Evolutionary conservation across 306 rosid species (phyloP).

Genomic region (Inga leiocalycina): DNA sequence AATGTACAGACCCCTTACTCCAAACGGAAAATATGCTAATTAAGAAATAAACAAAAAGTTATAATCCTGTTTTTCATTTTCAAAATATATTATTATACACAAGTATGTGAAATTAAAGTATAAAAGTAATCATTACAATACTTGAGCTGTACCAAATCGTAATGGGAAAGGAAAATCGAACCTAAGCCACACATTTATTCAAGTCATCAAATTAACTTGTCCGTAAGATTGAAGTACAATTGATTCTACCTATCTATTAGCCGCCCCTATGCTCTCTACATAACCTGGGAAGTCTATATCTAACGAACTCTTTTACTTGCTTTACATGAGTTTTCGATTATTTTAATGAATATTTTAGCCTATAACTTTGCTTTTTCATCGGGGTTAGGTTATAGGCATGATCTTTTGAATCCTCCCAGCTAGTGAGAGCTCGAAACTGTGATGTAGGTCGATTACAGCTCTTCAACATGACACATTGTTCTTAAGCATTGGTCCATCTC

Average conservation of each 20-base stretch:
- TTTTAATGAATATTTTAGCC: slow-evolving; percentile 30
- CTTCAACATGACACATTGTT: slow-evolving; percentile 42
- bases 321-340: slow-evolving; percentile 16
- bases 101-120: background rate
- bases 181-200: background rate
- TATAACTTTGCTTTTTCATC: slow-evolving; percentile 20
- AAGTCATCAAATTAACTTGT: background rate
- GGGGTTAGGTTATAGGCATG: slow-evolving; percentile 64
- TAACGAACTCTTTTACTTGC: slow-evolving; percentile 5
- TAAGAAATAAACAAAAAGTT: background rate
- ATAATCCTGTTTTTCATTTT: background rate
- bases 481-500: slow-evolving; percentile 37
- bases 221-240: slow-evolving; percentile 37
- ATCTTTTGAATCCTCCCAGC: slow-evolving; percentile 47
- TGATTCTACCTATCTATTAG: background rate
- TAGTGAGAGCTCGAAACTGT: slow-evolving; percentile 33
- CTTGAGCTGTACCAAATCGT: slow-evolving; percentile 7
- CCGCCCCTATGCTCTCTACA: slow-evolving; percentile 20
- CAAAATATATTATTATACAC: background rate
- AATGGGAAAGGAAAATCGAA: background rate
- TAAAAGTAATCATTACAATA: background rate
- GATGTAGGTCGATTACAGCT: background rate
- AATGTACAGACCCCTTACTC: background rate
- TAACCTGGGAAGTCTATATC: slow-evolving; percentile 16
- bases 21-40: background rate